Conservation (phyloP, 1,284 basidiomycete genomes). For the Trametes polyzona region DNA sequence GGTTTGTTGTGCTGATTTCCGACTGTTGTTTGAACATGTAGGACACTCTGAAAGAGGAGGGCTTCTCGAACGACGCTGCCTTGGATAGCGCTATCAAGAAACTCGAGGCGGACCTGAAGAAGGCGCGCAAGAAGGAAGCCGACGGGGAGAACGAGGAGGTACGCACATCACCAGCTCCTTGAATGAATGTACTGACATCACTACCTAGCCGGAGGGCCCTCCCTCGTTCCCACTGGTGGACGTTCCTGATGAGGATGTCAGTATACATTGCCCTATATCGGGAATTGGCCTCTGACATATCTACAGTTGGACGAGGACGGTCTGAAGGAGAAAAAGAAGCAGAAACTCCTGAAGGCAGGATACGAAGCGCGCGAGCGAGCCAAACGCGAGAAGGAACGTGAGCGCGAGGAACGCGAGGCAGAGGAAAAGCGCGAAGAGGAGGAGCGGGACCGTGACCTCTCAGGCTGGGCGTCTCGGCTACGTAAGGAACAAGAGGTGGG, state of each 20-base stretch:
- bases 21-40: conserved; percentile 30
- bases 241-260: conserved; percentile 80
- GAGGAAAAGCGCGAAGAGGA: conserved; percentile 74
- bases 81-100: conserved; percentile 43
- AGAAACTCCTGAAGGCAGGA: conserved; percentile 92
- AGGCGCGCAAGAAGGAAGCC: conserved; percentile 56
- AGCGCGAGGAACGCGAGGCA: conserved; percentile 75
- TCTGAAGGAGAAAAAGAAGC: conserved; percentile 94
- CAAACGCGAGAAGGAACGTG: conserved; percentile 88
- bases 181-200: not conserved
- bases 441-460: conserved; percentile 73
- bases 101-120: conserved; percentile 41
- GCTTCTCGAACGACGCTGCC: conserved; percentile 64
- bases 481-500: conserved; percentile 79
- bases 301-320: conserved; percentile 86
- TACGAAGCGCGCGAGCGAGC: conserved; percentile 90
- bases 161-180: not conserved
- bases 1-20: too few species aligned
- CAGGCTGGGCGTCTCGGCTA: conserved; percentile 74
- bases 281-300: not conserved
- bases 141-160: conserved; percentile 58
- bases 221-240: conserved; percentile 89
- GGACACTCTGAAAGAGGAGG: conserved; percentile 67
- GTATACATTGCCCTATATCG: conserved; percentile 40
- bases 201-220: conserved; percentile 69